Evolutionary conservation across 805 yeast genomes (phyloP).

Genomic region (Ascoidea rubescens): DNA sequence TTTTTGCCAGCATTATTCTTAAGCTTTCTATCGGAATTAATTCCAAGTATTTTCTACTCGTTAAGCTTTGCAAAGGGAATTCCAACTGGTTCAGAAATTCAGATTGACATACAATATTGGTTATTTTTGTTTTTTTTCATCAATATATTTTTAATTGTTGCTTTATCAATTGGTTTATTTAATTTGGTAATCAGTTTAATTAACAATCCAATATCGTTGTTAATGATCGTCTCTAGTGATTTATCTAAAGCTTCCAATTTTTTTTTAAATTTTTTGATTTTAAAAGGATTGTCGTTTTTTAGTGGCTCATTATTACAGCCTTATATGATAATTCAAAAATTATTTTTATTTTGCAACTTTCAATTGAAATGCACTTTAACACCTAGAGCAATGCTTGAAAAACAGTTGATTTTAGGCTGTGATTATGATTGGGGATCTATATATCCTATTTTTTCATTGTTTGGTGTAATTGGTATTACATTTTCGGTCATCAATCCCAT

Average conservation of each 20-base stretch:
- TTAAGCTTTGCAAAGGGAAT: conserved; percentile 43
- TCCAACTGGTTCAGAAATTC: conserved; percentile 47
- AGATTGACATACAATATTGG: conserved; percentile 65
- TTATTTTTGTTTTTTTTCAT: conserved; percentile 66
- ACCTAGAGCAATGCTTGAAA: conserved; percentile 40
- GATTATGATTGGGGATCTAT: conserved; percentile 68
- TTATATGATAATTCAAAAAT: conserved; percentile 30
- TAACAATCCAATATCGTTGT: conserved; percentile 59
- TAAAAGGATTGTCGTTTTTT: conserved; percentile 64
- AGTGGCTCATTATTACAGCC: conserved; percentile 59
- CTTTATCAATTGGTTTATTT: conserved; percentile 68
- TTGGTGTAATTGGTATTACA: conserved; percentile 66
- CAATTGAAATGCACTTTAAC: no score
- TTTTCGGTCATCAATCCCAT: conserved; percentile 73
- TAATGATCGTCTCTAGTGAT: conserved; percentile 58
- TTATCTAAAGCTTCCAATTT: conserved; percentile 80
- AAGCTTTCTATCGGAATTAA: conserved; percentile 46
- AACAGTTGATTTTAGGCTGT: conserved; percentile 29
- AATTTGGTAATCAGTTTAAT: conserved; percentile 46
- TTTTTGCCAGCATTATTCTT: conserved; percentile 57
- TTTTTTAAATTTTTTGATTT: conserved; percentile 62
- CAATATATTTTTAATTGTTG: conserved; percentile 74
- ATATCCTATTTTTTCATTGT: conserved; percentile 64
- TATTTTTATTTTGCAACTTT: conserved; percentile 20
- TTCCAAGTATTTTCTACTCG: conserved; percentile 41